Percentiles rank a stretch among this genome's conserved stretches.
These are phyloP conservation scores for Zalaria obscura DNA, from an alignment of 2,329 filamentous ascomycete species.

Conservation along the genomic window DNA sequence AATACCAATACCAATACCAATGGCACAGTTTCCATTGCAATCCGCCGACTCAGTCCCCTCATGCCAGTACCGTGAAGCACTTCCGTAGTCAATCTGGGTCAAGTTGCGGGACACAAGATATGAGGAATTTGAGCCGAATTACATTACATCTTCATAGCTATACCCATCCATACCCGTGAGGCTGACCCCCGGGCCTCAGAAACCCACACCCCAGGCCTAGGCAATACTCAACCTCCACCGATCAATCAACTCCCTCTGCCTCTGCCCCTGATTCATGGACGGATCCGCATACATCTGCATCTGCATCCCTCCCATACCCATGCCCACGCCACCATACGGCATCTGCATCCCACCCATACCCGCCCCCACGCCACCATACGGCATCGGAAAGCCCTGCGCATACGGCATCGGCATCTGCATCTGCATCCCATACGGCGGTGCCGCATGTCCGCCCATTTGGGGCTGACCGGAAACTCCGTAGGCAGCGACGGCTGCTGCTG, in stretches of 20 bases:
- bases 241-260: slow-evolving; percentile 43
- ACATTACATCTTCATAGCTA: too few species aligned
- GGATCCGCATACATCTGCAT: slow-evolving; percentile 13
- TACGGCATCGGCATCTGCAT: slow-evolving; percentile 2
- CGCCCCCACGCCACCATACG: slow-evolving; percentile 5
- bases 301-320: slow-evolving; percentile 9
- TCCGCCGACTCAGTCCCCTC: too few species aligned
- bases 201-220: slow-evolving; percentile 1
- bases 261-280: slow-evolving; percentile 34
- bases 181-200: too few species aligned
- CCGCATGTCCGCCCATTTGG: not conserved
- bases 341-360: slow-evolving; percentile 1
- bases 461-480: not conserved
- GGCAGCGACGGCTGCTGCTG: not conserved
- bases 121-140: too few species aligned
- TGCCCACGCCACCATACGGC: too few species aligned
- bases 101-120: too few species aligned
- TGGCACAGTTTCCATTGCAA: too few species aligned
- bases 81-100: too few species aligned
- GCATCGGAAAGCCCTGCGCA: slow-evolving; percentile 2
- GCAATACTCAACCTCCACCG: slow-evolving; percentile 39
- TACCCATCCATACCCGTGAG: too few species aligned
- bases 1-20: too few species aligned
- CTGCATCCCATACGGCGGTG: not conserved
- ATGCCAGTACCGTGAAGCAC: too few species aligned